phyloP scores from a whole-genome alignment of 1,139 yeast genomes.

The Wickerhamomyces sp. region DNA sequence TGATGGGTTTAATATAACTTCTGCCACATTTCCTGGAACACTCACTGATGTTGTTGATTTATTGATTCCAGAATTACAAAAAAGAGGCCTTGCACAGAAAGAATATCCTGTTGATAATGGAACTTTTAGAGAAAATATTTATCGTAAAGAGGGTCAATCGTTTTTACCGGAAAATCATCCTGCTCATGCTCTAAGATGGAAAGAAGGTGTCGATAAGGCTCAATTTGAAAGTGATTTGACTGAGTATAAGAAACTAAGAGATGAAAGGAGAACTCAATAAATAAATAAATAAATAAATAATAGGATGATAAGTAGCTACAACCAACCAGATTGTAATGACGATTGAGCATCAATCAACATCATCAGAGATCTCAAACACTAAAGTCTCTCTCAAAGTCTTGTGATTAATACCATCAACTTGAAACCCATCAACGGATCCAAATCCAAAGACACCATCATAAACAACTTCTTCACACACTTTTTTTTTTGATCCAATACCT shows the following conservation, averaged over 20 bases:
- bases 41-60: slow-evolving; percentile 27
- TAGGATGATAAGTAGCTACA: too few species aligned
- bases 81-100: slow-evolving; percentile 24
- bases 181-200: slow-evolving; percentile 33
- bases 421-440: slow-evolving; percentile 1
- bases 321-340: too few species aligned
- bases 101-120: slow-evolving; percentile 24
- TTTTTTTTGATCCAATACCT: not conserved
- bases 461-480: not conserved
- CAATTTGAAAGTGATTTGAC: slow-evolving; percentile 10
- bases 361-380: not conserved
- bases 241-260: slow-evolving; percentile 2
- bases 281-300: too few species aligned
- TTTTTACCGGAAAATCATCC: slow-evolving; percentile 25
- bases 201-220: slow-evolving; percentile 9
- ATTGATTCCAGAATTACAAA: slow-evolving; percentile 26
- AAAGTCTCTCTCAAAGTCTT: not conserved
- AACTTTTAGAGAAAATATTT: slow-evolving; percentile 20
- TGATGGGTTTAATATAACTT: slow-evolving; percentile 28
- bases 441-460: not conserved
- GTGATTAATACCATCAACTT: not conserved
- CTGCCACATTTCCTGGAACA: slow-evolving; percentile 24
- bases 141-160: slow-evolving; percentile 24
- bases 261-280: not conserved
- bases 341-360: too few species aligned